Evolutionary conservation across 2,329 filamentous ascomycete species (phyloP).

Genomic region (Fusarium cicatricum): DNA sequence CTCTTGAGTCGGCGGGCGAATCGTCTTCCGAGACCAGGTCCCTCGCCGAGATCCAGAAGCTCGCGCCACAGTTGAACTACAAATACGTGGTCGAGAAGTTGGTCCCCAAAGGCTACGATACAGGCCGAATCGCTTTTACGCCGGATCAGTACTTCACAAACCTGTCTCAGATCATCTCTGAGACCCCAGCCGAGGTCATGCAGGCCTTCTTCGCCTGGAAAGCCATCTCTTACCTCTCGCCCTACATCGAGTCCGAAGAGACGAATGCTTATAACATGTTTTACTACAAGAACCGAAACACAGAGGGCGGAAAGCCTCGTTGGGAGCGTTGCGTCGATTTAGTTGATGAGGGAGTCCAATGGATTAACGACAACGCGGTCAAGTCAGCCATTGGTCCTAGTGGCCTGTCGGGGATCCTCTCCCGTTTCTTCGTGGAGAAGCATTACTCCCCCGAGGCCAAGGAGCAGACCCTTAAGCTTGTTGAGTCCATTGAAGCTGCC

Average conservation of each 20-base stretch:
- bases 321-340: constrained; percentile 16
- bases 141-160: constrained; percentile 68
- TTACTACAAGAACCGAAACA: constrained; percentile 66
- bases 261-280: constrained; percentile 69
- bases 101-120: constrained; percentile 15
- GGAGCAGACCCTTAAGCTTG: constrained; percentile 71
- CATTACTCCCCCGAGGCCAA: constrained; percentile 74
- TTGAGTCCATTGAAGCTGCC: constrained; percentile 73
- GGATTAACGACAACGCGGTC: not conserved
- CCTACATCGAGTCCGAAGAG: constrained; percentile 66
- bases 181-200: constrained; percentile 63
- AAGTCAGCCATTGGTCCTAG: not conserved
- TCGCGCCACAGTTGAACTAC: constrained; percentile 14
- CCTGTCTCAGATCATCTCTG: constrained; percentile 62
- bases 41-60: constrained; percentile 3
- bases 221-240: constrained; percentile 61
- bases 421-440: constrained; percentile 75
- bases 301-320: constrained; percentile 15
- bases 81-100: constrained; percentile 11
- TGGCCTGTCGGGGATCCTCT: constrained; percentile 72
- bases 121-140: constrained; percentile 62
- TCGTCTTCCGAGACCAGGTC: not conserved
- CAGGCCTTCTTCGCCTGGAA: constrained; percentile 73
- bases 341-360: constrained; percentile 12
- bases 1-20: no score